phyloP scores from a whole-genome alignment of 306 rosid genomes.

The Vigna angularis region DNA sequence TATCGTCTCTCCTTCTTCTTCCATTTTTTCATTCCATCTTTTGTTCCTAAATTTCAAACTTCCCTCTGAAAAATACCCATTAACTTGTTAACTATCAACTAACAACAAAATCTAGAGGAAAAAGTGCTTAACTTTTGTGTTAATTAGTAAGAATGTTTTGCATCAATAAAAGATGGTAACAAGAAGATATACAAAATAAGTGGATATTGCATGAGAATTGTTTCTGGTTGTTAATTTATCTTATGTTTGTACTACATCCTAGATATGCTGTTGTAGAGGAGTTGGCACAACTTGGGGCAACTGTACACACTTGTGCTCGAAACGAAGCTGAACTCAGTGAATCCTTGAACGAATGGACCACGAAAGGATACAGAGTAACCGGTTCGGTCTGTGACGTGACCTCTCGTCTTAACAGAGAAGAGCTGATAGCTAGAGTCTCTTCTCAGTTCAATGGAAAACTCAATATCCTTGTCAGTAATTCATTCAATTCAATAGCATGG shows the following conservation, averaged over 20 bases:
- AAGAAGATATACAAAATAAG: no score
- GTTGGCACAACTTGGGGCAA: constrained; percentile 43
- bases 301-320: constrained; percentile 48
- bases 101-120: neutral
- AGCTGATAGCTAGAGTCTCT: constrained; percentile 37
- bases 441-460: constrained; percentile 50
- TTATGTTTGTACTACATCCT: no score
- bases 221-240: neutral
- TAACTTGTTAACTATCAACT: no score
- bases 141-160: no score
- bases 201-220: neutral
- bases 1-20: neutral
- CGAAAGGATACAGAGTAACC: constrained; percentile 44
- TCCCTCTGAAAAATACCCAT: no score
- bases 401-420: constrained; percentile 37
- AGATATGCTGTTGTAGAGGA: constrained; percentile 52
- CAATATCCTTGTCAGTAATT: constrained; percentile 40
- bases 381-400: constrained; percentile 47
- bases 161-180: no score
- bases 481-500: neutral
- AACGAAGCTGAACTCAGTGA: constrained; percentile 43
- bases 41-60: no score
- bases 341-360: constrained; percentile 36
- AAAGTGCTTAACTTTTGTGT: no score
- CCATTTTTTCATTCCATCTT: neutral